Evolutionary conservation across 2,329 filamentous ascomycete species (phyloP).

Genomic region (Aureobasidium sp.): DNA sequence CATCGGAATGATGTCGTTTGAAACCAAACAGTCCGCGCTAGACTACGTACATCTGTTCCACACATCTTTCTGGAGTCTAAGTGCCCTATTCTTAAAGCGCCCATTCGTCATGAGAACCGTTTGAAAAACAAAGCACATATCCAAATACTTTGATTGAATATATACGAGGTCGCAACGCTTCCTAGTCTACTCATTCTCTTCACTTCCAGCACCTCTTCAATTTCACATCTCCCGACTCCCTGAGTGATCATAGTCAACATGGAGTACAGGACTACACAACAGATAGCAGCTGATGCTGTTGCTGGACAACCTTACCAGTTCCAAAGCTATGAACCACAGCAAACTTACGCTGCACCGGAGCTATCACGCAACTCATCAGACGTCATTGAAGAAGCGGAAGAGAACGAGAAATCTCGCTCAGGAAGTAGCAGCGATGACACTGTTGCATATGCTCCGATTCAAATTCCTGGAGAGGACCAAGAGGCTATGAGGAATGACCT

Average conservation of each 20-base stretch:
- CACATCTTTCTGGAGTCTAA: not conserved
- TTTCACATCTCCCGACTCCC: not conserved
- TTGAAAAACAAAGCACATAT: not conserved
- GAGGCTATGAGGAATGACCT: not conserved
- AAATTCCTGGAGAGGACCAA: not conserved
- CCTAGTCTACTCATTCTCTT: not conserved
- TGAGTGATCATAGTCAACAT: not conserved
- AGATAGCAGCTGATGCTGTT: not conserved
- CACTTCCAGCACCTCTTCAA: not conserved
- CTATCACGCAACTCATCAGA: not conserved
- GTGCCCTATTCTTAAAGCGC: not conserved
- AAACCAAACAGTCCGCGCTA: not conserved
- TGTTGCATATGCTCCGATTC: not conserved
- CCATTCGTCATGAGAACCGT: not conserved
- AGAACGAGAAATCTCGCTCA: not conserved
- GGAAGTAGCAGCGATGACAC: conserved; percentile 2
- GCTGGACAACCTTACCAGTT: not conserved
- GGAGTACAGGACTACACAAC: conserved; percentile 6
- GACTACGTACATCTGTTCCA: not conserved
- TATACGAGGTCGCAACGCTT: not conserved
- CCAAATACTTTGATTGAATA: not conserved
- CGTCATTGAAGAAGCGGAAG: not conserved
- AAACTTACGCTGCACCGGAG: not conserved
- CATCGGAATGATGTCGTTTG: conserved; percentile 8
- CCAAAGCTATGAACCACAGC: not conserved